phyloP scores from a whole-genome alignment of 2,329 filamentous ascomycete genomes.

The Cladosporium velox region DNA sequence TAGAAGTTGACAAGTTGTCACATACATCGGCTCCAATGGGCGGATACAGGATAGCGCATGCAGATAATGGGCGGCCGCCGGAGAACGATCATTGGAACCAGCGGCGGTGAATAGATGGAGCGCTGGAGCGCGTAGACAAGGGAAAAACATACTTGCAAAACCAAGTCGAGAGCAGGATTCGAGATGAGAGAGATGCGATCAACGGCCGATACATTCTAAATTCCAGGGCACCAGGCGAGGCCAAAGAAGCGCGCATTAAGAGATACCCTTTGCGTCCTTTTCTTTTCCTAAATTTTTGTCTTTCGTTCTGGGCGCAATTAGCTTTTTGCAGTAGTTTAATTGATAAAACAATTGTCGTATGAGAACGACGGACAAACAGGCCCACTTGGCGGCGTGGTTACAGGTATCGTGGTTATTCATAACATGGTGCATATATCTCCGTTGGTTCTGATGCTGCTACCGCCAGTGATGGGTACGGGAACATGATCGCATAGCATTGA shows the following conservation, averaged over 20 bases:
- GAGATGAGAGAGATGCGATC: conserved; percentile 1
- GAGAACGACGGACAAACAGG: not conserved
- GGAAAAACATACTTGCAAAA: not conserved
- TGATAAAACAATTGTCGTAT: not conserved
- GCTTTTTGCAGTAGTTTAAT: not conserved
- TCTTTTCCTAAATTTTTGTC: not conserved
- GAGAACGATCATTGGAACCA: conserved; percentile 17
- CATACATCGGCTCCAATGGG: conserved; percentile 3
- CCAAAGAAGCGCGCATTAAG: conserved; percentile 1
- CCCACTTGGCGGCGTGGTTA: not conserved
- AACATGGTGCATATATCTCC: not conserved
- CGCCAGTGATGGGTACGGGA: not conserved
- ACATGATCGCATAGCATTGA: not conserved
- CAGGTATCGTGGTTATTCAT: not conserved
- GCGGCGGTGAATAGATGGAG: conserved; percentile 1
- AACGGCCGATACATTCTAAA: conserved; percentile 5
- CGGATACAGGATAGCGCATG: conserved; percentile 1
- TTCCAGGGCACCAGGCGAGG: not conserved
- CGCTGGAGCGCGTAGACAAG: not conserved
- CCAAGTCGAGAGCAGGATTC: not conserved
- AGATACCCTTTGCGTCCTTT: conserved; percentile 1
- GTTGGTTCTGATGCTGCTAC: not conserved
- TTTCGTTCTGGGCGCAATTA: not conserved
- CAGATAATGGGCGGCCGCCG: conserved; percentile 6
- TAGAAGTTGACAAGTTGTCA: conserved; percentile 32